These are phyloP conservation scores for Tricholoma matsutake DNA, from an alignment of 768 basidiomycete genomes.

Conservation along the genomic window DNA sequence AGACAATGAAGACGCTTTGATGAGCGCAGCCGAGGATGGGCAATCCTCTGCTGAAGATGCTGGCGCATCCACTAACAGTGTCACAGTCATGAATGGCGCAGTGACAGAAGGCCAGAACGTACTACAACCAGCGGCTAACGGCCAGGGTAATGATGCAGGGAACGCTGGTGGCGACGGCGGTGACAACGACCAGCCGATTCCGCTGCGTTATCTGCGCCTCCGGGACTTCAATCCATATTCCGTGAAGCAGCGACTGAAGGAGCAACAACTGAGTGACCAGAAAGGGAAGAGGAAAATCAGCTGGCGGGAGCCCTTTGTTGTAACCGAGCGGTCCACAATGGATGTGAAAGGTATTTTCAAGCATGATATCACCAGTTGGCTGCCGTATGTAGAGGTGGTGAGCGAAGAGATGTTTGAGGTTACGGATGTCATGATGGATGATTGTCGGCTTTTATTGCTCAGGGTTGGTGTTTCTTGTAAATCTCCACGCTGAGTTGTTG, in stretches of 20 bases:
- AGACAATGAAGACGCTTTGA: neutral
- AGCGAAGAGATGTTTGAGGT: conserved; percentile 47
- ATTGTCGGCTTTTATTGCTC: conserved; percentile 44
- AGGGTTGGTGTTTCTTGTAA: conserved; percentile 34
- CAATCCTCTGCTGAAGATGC: neutral
- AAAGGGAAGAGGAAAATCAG: conserved; percentile 25
- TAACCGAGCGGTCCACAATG: conserved; percentile 39
- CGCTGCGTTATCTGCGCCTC: conserved; percentile 27
- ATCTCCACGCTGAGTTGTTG: neutral
- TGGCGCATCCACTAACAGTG: neutral
- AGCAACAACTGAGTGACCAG: conserved; percentile 13
- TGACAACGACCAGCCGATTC: neutral
- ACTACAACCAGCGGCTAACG: neutral
- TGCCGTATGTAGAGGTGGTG: conserved; percentile 51
- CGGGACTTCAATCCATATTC: conserved; percentile 38
- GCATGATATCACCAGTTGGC: conserved; percentile 42
- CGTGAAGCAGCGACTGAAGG: conserved; percentile 15
- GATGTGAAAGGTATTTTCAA: conserved; percentile 44
- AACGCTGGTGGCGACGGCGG: neutral
- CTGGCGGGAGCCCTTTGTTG: conserved; percentile 35
- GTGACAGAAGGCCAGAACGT: neutral
- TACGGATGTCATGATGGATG: conserved; percentile 59
- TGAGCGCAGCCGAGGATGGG: neutral
- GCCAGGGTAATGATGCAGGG: neutral
- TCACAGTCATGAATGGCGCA: neutral